phyloP scores from a whole-genome alignment of 371 early-diverging fungal genomes.

The Mortierella sp. region DNA sequence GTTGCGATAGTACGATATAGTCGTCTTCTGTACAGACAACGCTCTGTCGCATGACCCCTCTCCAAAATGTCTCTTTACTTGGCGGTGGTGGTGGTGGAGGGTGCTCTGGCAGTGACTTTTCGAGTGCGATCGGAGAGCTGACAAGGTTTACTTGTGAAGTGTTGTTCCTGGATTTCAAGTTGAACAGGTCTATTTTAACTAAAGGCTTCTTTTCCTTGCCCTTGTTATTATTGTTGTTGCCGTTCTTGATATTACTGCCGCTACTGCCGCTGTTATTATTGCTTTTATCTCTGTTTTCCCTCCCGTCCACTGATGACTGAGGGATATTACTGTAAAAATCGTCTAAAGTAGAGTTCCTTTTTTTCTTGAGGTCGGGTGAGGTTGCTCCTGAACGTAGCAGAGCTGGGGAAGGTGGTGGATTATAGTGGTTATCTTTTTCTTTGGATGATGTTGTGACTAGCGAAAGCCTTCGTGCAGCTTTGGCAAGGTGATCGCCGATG shows the following conservation, averaged over 20 bases:
- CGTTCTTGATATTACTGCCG: not conserved
- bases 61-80: conserved; percentile 41
- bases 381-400: conserved; percentile 19
- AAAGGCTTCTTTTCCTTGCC: conserved; percentile 24
- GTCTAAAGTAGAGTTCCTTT: conserved; percentile 13
- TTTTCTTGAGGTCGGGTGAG: conserved; percentile 37
- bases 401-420: conserved; percentile 11
- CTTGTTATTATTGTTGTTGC: conserved; percentile 11
- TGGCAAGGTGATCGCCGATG: conserved; percentile 40
- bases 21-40: conserved; percentile 23
- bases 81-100: conserved; percentile 30
- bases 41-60: conserved; percentile 14
- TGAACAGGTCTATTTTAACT: conserved; percentile 37
- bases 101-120: conserved; percentile 10
- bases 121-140: not conserved
- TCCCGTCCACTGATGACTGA: not conserved
- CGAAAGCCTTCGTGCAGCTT: conserved; percentile 46
- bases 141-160: conserved; percentile 15
- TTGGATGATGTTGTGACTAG: conserved; percentile 30
- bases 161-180: conserved; percentile 21
- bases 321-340: not conserved
- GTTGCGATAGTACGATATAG: not conserved
- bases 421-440: conserved; percentile 13
- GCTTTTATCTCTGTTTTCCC: not conserved
- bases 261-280: not conserved